Evolutionary conservation across 495 filamentous ascomycete species (phyloP).

Genomic region (Evansstolkia leycettana): DNA sequence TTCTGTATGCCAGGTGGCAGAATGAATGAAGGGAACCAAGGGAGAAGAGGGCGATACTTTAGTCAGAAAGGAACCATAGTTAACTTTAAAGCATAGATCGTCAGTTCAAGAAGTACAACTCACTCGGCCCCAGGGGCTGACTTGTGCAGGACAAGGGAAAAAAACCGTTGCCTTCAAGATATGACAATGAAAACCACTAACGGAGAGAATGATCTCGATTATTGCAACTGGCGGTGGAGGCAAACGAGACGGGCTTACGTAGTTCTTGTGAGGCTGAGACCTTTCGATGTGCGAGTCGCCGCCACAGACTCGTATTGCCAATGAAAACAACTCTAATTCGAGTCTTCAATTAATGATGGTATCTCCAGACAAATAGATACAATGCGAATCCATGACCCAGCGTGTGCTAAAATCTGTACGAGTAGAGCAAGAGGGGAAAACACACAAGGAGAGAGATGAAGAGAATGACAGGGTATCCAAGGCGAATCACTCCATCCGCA

Average conservation of each 20-base stretch:
- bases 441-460: slow-evolving; percentile 1
- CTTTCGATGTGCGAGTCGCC: neutral
- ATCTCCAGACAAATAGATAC: slow-evolving; percentile 14
- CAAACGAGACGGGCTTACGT: neutral
- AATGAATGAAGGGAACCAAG: no score
- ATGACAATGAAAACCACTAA: slow-evolving; percentile 9
- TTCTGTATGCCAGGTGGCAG: no score
- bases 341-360: slow-evolving; percentile 9
- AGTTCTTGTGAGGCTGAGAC: neutral
- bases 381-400: no score
- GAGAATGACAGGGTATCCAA: slow-evolving; percentile 4
- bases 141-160: no score
- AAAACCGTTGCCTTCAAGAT: slow-evolving; percentile 9
- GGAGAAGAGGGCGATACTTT: no score
- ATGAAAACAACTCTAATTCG: slow-evolving; percentile 1
- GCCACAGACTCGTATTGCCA: neutral
- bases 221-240: no score
- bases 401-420: no score
- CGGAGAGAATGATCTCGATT: neutral
- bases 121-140: no score
- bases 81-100: no score
- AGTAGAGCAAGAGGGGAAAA: neutral
- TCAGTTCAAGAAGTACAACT: no score
- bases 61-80: no score
- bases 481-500: no score